A percentile compares a stretch with the other conserved stretches of the same genome.
phyloP scores from a whole-genome alignment of 169 alveolate species.

The Plasmodium vivax region DNA sequence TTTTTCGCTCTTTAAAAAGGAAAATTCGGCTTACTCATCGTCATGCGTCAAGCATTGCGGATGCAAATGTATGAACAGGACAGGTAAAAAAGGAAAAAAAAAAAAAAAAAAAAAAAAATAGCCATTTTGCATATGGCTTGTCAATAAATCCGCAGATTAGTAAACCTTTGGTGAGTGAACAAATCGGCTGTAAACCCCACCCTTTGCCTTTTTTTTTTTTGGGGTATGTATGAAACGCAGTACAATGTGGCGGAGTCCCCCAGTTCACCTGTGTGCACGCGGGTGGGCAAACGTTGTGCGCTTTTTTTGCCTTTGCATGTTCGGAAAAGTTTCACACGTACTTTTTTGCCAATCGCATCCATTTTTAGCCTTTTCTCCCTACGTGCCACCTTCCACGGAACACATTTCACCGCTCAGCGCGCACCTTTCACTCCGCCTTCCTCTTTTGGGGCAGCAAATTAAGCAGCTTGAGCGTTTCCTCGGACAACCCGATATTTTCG shows the following conservation, averaged over 20 bases:
- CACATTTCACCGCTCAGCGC: neutral
- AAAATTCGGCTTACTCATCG: neutral
- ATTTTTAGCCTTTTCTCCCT: neutral
- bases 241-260: neutral
- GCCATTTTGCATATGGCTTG: neutral
- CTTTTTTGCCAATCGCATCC: neutral
- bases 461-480: slow-evolving; percentile 60
- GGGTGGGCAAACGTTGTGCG: neutral
- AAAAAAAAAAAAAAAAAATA: neutral
- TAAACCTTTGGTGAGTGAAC: neutral
- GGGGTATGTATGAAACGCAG: neutral
- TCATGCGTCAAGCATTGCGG: neutral
- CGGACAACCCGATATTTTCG: slow-evolving; percentile 63
- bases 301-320: slow-evolving; percentile 10
- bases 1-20: neutral
- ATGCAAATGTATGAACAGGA: neutral
- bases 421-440: slow-evolving; percentile 3
- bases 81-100: neutral
- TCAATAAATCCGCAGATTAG: neutral
- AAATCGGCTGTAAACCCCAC: neutral
- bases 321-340: neutral
- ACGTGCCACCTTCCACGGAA: neutral
- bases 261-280: neutral
- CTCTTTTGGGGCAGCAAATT: slow-evolving; percentile 62
- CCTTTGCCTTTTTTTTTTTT: neutral